Conservation (phyloP, 306 rosid genomes). For the Castanea crenata region DNA sequence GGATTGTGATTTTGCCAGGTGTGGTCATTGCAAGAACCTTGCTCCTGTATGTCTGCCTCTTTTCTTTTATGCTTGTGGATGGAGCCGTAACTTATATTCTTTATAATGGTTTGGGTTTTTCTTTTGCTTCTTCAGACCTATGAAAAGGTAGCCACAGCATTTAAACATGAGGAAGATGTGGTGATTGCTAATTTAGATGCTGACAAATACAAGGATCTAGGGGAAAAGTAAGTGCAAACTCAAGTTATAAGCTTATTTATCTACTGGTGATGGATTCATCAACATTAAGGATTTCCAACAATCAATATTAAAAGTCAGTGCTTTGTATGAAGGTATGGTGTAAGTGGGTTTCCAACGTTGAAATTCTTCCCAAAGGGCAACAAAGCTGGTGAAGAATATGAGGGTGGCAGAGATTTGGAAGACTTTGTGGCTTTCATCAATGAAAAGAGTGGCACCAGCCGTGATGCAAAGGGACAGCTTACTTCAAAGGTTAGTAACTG, state of each 20-base stretch:
- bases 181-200: constrained; percentile 91
- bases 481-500: constrained; percentile 58
- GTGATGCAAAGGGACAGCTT: constrained; percentile 80
- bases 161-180: constrained; percentile 61
- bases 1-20: constrained; percentile 51
- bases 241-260: not conserved
- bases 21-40: constrained; percentile 94
- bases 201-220: constrained; percentile 80
- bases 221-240: constrained; percentile 72
- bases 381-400: constrained; percentile 85
- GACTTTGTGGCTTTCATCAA: constrained; percentile 79
- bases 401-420: constrained; percentile 81
- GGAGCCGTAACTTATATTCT: constrained; percentile 6
- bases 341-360: constrained; percentile 86
- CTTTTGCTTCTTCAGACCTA: constrained; percentile 46
- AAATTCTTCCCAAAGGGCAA: constrained; percentile 87
- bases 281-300: not conserved
- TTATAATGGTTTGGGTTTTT: constrained; percentile 14
- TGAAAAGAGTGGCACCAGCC: constrained; percentile 68
- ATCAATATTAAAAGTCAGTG: constrained; percentile 4
- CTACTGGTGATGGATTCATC: not conserved
- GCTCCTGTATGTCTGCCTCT: constrained; percentile 74
- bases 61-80: constrained; percentile 6
- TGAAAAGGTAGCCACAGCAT: constrained; percentile 86
- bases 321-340: constrained; percentile 62